Evolutionary conservation across 164 flowering plant genomes (phyloP), one percentile per base, ranked within the genome.

Genomic region (Euptelea pleiosperma): DNA sequence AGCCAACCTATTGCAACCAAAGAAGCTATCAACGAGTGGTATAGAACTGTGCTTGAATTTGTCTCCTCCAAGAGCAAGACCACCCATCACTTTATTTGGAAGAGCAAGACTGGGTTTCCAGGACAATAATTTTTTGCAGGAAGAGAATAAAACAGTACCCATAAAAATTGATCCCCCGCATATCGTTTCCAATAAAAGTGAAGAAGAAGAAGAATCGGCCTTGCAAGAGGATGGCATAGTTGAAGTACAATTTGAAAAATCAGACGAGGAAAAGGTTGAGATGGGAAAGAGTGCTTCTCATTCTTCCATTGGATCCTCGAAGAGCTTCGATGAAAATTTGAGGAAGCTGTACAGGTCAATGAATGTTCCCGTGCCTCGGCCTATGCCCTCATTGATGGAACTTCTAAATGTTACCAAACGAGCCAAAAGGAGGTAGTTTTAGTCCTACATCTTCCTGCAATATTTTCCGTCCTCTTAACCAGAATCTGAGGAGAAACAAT

Each of bases 331-430:
- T 66, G 79, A 77, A 8, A 67, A 66, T 46, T 37, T 91, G 55
- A 82, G 84, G 59, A 82, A 75, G 64, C 45, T 84, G 55, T 91
- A 88, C 66, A 81, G 96, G 62, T 82, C 85, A 8, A 82, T 76
- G 87, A 79, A 86, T 71, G 82, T 80, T 18, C 81, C 89, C 26
- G 96, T 91, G 22, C 96, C 98, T 62, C 67, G 63, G 61, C 88
- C 86, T 34, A 83, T 91, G 55, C 98, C 93, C 6, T 91, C 96
- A 3, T 69, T 91, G 70, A 67, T 78, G 55, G 78, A 80, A 56
- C 85, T 89, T 48, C 73, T 79, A 83, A 70, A 81, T 31, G 60
- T 64, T 45, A 70, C 37, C 19, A 84, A 78, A 72, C 73, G 75
- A 57, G 61, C 73, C 39, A 83, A 62, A 71, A 76, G 52, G 25